Base-by-base conservation (phyloP, 2,329 filamentous ascomycete species). In the Juglanconis oblonga region DNA sequence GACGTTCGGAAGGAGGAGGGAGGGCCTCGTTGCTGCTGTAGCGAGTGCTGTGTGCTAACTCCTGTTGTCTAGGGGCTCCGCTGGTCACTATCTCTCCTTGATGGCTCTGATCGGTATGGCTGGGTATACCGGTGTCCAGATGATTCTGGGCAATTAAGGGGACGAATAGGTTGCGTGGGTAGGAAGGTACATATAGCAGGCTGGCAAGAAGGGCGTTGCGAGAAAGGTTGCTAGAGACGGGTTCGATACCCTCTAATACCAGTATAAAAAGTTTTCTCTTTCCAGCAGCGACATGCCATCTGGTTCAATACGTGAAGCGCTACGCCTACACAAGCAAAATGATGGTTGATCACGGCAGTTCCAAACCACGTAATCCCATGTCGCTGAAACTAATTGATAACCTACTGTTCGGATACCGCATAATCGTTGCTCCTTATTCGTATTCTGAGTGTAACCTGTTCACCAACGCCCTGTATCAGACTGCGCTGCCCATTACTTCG, bases 21-120 rank as follows among this genome's bases (percentile, higher is more conserved):
- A 24, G 24, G 24, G 24, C 24, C 24, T 24, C 24, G 13, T 36
- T 33, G 4, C 6, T 35, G 53, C 51, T 44, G 7, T 35, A 14
- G 1, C 32, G 50, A 55, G n/a, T 44, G 13, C 5, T 47, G 0
- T 44, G 24, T 38, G 33, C 68, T 68, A 44, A 69, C 63, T 24
- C 8, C 38, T 54, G 32, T 7, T 13, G 24, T 3, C 48, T 40
- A 77, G 73, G 54, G 80, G 80, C 45, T 74, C 74, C 24, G 13
- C 61, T 4, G 59, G 72, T 13, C 68, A 73, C 24, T 62, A 67
- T 40, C 54, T 81, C 14, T 68, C 67, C 55, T 77, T 79, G n/a
- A 3, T 62, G 5, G n/a, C 49, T 5, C 50, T 62, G 13, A 44
- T 44, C 13, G 32, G 52, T 5, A 55, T 55, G 45, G 54, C 57